These are phyloP conservation scores for Lactarius sanguifluus DNA, from an alignment of 768 basidiomycete genomes.

Conservation along the genomic window DNA sequence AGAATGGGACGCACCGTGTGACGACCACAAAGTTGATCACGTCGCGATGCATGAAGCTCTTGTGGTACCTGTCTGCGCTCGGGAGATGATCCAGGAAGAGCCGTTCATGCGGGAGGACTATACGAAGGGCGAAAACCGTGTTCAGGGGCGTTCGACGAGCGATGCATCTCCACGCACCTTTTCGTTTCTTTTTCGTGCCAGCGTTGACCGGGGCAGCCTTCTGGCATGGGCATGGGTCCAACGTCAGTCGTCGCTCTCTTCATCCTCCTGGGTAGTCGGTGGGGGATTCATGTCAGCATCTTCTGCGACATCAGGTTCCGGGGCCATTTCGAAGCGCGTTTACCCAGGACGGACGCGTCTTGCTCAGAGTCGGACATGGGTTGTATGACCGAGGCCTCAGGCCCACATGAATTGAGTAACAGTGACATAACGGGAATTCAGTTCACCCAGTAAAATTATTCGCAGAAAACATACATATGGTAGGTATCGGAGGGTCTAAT, in stretches of 20 bases:
- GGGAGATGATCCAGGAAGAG: constrained; percentile 93
- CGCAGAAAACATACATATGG: constrained; percentile 1
- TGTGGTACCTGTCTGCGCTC: constrained; percentile 89
- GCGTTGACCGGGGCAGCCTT: constrained; percentile 40
- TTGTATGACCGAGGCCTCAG: neutral
- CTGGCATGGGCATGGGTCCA: constrained; percentile 85
- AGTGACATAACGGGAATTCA: neutral
- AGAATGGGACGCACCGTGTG: constrained; percentile 66
- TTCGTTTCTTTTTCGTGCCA: constrained; percentile 72
- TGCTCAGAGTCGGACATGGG: constrained; percentile 41
- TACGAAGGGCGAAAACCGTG: neutral
- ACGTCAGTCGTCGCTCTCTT: constrained; percentile 72
- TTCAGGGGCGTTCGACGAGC: neutral
- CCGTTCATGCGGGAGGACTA: constrained; percentile 91
- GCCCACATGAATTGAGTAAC: neutral
- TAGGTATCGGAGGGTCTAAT: constrained; percentile 5
- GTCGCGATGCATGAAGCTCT: constrained; percentile 98
- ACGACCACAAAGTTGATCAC: constrained; percentile 84
- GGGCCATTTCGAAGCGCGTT: constrained; percentile 50
- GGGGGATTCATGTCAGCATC: constrained; percentile 34
- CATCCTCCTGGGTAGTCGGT: constrained; percentile 48
- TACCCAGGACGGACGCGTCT: constrained; percentile 60
- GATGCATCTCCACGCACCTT: constrained; percentile 51
- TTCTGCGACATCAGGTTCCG: constrained; percentile 30
- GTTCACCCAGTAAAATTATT: neutral